Evolutionary conservation across 257 asterid genomes (phyloP).

Genomic region (Linderniella brevidens): DNA sequence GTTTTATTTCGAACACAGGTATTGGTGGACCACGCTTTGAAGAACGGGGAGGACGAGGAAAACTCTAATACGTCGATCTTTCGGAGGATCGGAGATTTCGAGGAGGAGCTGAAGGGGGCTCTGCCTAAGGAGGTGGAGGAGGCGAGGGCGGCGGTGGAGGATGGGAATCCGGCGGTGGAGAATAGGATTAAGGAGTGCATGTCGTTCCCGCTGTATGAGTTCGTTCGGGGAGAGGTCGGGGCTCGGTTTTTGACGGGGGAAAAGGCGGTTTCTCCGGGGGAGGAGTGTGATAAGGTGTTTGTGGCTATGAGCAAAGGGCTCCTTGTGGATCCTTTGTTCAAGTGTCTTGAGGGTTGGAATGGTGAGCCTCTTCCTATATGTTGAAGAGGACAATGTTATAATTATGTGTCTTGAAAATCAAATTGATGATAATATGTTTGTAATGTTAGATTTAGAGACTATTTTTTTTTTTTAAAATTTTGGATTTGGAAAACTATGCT

Average conservation of each 20-base stretch:
- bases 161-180: slow-evolving; percentile 8
- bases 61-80: slow-evolving; percentile 12
- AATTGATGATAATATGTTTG: too few species aligned
- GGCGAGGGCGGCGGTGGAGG: slow-evolving; percentile 16
- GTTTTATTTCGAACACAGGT: too few species aligned
- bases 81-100: slow-evolving; percentile 19
- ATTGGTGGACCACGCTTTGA: slow-evolving; percentile 21
- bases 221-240: slow-evolving; percentile 22
- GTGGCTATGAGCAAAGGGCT: slow-evolving; percentile 24
- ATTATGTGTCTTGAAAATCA: too few species aligned
- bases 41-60: slow-evolving; percentile 12
- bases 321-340: slow-evolving; percentile 32
- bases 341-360: slow-evolving; percentile 30
- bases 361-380: slow-evolving; percentile 28
- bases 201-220: slow-evolving; percentile 23
- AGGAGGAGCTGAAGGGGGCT: slow-evolving; percentile 20
- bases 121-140: slow-evolving; percentile 24
- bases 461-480: too few species aligned
- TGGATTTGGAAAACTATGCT: too few species aligned
- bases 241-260: slow-evolving; percentile 21
- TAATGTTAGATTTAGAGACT: too few species aligned
- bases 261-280: slow-evolving; percentile 20
- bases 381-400: too few species aligned
- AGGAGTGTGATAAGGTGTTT: slow-evolving; percentile 26
- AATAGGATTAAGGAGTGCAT: slow-evolving; percentile 19